These are phyloP conservation scores for Globisporangium paddicum DNA, from an alignment of 352 stramenopile genomes.

Conservation along the genomic window DNA sequence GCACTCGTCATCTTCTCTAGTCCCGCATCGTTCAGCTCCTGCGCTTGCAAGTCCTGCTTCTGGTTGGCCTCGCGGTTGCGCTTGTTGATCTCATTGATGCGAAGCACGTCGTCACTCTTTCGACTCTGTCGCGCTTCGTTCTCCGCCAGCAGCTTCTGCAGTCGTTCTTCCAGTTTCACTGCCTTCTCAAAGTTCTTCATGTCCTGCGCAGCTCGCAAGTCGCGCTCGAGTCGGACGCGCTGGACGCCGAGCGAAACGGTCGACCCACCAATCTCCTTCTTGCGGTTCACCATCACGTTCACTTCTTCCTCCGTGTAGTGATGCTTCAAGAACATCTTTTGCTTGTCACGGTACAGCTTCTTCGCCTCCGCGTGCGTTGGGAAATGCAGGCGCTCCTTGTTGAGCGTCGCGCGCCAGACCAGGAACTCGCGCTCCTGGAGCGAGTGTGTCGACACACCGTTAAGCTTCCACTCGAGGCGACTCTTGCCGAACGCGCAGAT, in stretches of 20 bases:
- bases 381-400: slow-evolving; percentile 74
- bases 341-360: slow-evolving; percentile 51
- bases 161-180: slow-evolving; percentile 56
- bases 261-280: slow-evolving; percentile 55
- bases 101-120: slow-evolving; percentile 77
- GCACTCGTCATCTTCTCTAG: slow-evolving; percentile 79
- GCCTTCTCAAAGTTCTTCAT: slow-evolving; percentile 89
- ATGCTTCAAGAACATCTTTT: slow-evolving; percentile 67
- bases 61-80: slow-evolving; percentile 81
- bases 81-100: slow-evolving; percentile 85
- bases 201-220: slow-evolving; percentile 69
- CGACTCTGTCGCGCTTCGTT: slow-evolving; percentile 68
- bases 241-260: slow-evolving; percentile 71
- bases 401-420: slow-evolving; percentile 71
- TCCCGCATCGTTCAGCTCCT: slow-evolving; percentile 67
- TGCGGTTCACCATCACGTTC: slow-evolving; percentile 73
- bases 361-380: slow-evolving; percentile 71
- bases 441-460: slow-evolving; percentile 65
- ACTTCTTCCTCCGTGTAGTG: slow-evolving; percentile 79
- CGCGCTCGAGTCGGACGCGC: slow-evolving; percentile 73
- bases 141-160: slow-evolving; percentile 56
- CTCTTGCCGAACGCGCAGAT: slow-evolving; percentile 80
- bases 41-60: slow-evolving; percentile 72
- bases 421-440: slow-evolving; percentile 76
- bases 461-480: slow-evolving; percentile 69